These are phyloP conservation scores for Cercophora samala DNA, from an alignment of 495 filamentous ascomycete genomes.

Conservation along the genomic window DNA sequence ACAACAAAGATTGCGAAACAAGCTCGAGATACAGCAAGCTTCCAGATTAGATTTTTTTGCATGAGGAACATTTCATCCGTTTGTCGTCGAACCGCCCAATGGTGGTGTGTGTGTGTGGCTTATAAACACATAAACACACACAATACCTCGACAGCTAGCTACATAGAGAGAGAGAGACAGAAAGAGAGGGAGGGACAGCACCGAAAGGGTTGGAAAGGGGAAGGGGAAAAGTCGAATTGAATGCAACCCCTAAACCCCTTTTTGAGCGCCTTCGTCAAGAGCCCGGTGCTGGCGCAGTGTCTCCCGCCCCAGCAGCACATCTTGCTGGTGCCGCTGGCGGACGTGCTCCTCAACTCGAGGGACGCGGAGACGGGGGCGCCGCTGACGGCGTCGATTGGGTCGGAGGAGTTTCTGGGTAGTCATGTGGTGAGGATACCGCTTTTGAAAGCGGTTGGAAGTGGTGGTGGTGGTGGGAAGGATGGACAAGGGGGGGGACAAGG, in stretches of 20 bases:
- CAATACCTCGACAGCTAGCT: too few species aligned
- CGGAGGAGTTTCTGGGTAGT: constrained; percentile 93
- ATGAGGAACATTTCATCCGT: too few species aligned
- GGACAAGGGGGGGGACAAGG: too few species aligned
- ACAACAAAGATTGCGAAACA: too few species aligned
- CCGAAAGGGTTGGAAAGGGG: constrained; percentile 24
- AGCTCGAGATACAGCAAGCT: neutral
- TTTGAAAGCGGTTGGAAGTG: constrained; percentile 48
- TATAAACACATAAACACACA: constrained; percentile 12
- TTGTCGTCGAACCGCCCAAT: constrained; percentile 25
- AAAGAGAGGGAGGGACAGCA: too few species aligned
- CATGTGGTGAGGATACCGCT: constrained; percentile 87
- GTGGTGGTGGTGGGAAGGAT: constrained; percentile 61
- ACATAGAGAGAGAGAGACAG: too few species aligned
- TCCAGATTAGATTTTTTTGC: too few species aligned
- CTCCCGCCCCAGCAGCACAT: constrained; percentile 89
- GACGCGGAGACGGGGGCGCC: constrained; percentile 79
- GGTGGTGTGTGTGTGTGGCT: too few species aligned
- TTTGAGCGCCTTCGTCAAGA: constrained; percentile 96
- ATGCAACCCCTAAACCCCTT: constrained; percentile 99
- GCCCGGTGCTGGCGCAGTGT: constrained; percentile 88
- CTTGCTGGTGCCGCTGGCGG: constrained; percentile 89
- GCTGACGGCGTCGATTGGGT: constrained; percentile 76
- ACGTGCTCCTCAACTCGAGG: constrained; percentile 81
- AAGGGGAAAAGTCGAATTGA: constrained; percentile 47